Base-by-base conservation (phyloP, 495 filamentous ascomycete genomes). In the Annulohypoxylon bovei region DNA sequence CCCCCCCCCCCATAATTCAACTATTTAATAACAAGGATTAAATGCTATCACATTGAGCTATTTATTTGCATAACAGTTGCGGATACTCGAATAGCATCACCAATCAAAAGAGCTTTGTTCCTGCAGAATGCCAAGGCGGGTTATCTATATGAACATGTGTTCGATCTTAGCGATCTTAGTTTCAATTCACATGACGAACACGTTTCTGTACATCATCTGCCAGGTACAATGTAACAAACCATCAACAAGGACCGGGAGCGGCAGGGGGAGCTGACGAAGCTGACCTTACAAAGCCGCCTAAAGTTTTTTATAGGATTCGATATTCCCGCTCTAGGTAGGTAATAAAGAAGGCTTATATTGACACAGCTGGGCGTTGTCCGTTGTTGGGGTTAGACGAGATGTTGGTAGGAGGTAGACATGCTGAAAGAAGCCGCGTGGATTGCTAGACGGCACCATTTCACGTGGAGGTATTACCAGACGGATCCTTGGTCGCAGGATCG, bases 221-320 rank as follows among this genome's bases (percentile, higher is more conserved):
- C 23, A 66, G 56, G 39, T 37, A 56, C 62, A 47, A 71, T 62
- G 62, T 71, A 66, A 65, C 68, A 6, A 65, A 32, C 50, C 47
- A 71, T 54, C 30, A 8, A 61, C 67, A 65, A 46, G 61, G 61
- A 27, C 37, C 28, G 30, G 39, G 42, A 33, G 25, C 30, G 39
- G 52, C 67, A 61, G 61, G 61, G 67, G 60, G 65, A 50, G 37
- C 37, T 35, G 14, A 55, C 25, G 50, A 23, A 47, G 49, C 53
- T 60, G 14, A 65, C 44, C 53, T 16, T 35, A 32, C 44, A 58
- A 70, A 70, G 39, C 23, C 52, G 46, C 16, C 39, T 27, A 18
- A 25, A 22, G 4, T 18, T 35, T 7, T 56, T 55, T 6, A 46
- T 37, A 65, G 50, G 61, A 53, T 46, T 37, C 11, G 14, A 65